phyloP scores from a whole-genome alignment of 305 asterid species.

The Coffea humblotiana region DNA sequence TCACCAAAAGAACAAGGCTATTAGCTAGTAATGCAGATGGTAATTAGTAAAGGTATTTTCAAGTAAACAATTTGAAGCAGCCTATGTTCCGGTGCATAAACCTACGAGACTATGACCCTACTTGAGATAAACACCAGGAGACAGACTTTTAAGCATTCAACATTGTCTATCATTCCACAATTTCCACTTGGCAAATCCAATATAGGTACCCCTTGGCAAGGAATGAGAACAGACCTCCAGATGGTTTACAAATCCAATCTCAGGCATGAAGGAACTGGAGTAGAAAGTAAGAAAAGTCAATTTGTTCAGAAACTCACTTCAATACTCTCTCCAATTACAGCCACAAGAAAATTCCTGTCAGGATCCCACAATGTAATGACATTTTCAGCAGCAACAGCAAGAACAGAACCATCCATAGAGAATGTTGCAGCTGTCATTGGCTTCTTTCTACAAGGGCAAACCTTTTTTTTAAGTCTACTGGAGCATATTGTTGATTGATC shows the following conservation, averaged over 20 bases:
- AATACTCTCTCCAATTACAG: constrained; percentile 75
- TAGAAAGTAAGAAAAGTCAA: constrained; percentile 12
- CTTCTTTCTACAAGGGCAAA: constrained; percentile 59
- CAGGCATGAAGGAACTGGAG: neutral
- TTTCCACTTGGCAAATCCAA: neutral
- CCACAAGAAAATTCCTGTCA: constrained; percentile 65
- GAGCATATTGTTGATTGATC: neutral
- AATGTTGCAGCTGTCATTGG: constrained; percentile 83
- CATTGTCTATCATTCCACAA: neutral
- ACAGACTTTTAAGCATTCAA: neutral
- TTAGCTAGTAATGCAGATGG: neutral
- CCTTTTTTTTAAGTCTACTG: constrained; percentile 20
- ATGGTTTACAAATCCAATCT: neutral
- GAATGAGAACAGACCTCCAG: neutral
- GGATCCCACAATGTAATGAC: constrained; percentile 97
- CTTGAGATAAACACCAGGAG: neutral
- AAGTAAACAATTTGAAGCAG: neutral
- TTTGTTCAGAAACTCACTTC: constrained; percentile 49
- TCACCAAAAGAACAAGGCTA: neutral
- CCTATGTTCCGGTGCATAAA: neutral
- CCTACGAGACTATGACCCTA: neutral
- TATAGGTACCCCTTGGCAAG: neutral
- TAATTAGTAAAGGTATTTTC: too few relatives aligned
- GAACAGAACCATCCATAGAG: constrained; percentile 86
- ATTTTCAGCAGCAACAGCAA: constrained; percentile 88